A percentile compares a stretch with the other conserved stretches of the same genome.
These are phyloP conservation scores for Fragaria iinumae DNA, from an alignment of 306 rosid species.

Conservation along the genomic window DNA sequence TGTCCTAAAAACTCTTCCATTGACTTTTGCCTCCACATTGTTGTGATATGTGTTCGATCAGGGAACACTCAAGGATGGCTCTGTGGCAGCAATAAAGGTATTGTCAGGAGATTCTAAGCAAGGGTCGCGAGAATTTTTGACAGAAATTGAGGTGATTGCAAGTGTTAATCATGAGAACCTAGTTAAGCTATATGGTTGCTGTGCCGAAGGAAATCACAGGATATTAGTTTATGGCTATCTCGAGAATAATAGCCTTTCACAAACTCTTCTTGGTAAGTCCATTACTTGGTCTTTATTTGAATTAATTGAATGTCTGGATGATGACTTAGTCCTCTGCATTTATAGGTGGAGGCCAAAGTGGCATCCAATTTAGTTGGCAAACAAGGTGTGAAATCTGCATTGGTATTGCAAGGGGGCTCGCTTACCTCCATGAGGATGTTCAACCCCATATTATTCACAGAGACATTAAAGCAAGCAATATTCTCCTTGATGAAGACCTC, in stretches of 20 bases:
- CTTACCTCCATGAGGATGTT: conserved; percentile 69
- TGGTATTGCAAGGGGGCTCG: conserved; percentile 73
- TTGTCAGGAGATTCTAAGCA: conserved; percentile 66
- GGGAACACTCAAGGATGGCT: conserved; percentile 61
- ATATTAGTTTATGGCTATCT: conserved; percentile 87
- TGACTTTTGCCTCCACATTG: conserved; percentile 8
- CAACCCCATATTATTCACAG: conserved; percentile 73
- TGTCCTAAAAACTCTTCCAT: conserved; percentile 9
- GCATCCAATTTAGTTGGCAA: conserved; percentile 60
- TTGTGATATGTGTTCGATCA: conserved; percentile 28
- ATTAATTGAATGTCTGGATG: conserved; percentile 6
- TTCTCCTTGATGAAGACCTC: conserved; percentile 60
- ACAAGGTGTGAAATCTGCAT: conserved; percentile 57
- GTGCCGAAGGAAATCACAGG: conserved; percentile 62
- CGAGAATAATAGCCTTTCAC: conserved; percentile 80
- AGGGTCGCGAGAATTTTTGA: conserved; percentile 68
- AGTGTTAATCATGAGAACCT: conserved; percentile 68
- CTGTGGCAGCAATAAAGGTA: conserved; percentile 65
- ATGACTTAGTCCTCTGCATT: conserved; percentile 26
- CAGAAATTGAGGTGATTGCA: conserved; percentile 76
- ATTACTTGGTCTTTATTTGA: conserved; percentile 13
- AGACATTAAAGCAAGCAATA: conserved; percentile 81
- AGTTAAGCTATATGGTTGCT: conserved; percentile 77
- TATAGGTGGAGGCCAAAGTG: conserved; percentile 49
- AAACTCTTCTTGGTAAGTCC: conserved; percentile 60